These are phyloP conservation scores for Acacia crassicarpa DNA, from an alignment of 306 rosid species.

Conservation along the genomic window DNA sequence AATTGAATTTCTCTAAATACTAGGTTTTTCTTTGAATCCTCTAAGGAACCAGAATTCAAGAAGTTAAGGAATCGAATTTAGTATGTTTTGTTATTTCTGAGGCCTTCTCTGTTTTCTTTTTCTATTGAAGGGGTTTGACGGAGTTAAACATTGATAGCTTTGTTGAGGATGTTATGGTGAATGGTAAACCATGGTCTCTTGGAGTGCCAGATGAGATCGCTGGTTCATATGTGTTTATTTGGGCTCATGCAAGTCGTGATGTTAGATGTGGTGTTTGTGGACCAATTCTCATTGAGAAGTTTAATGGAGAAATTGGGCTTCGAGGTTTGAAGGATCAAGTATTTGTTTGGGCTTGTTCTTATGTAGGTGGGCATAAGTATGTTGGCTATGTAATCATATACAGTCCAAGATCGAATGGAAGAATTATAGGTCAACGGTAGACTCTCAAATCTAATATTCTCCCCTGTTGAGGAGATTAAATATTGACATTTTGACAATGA, in stretches of 20 bases:
- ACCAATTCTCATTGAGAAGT: constrained; percentile 69
- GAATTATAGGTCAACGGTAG: constrained; percentile 79
- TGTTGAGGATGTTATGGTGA: constrained; percentile 83
- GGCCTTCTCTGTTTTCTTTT: background rate
- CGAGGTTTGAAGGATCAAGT: constrained; percentile 69
- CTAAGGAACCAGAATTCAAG: background rate
- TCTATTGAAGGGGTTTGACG: constrained; percentile 61
- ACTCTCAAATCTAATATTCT: constrained; percentile 18
- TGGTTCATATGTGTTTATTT: constrained; percentile 80
- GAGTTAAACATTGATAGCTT: constrained; percentile 73
- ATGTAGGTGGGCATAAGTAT: constrained; percentile 88
- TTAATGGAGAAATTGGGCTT: constrained; percentile 59
- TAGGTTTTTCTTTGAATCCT: background rate
- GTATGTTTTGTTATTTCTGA: constrained; percentile 31
- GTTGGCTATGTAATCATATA: constrained; percentile 84
- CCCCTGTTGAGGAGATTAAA: background rate
- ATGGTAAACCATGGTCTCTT: constrained; percentile 61
- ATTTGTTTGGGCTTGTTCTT: constrained; percentile 73
- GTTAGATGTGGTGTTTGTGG: constrained; percentile 96
- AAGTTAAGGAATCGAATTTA: background rate
- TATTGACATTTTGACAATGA: constrained; percentile 10
- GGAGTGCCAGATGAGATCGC: constrained; percentile 50
- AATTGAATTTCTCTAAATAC: background rate
- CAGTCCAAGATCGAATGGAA: constrained; percentile 57
- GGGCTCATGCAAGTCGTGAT: constrained; percentile 93